phyloP scores from a whole-genome alignment of 345 rosid species.

The Syzygium aromaticum region DNA sequence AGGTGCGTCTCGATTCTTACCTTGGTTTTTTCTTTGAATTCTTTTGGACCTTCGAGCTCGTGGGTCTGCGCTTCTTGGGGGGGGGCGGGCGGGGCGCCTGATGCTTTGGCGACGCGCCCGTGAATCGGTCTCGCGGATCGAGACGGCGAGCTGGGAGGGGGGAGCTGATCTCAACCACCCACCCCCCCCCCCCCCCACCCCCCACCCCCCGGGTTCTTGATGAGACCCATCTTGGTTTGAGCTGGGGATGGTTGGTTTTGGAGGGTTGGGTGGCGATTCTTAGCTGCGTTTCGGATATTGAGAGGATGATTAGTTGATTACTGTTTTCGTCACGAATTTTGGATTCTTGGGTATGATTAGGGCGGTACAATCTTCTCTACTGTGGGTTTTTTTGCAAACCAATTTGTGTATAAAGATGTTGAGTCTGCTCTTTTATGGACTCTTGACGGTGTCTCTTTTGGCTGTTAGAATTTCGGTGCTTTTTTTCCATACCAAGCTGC shows the following conservation, averaged over 20 bases:
- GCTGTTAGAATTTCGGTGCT: not conserved
- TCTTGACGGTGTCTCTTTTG: not conserved
- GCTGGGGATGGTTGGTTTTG: not conserved
- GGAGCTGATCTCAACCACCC: not conserved
- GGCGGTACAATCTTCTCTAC: not conserved
- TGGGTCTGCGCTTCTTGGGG: not conserved
- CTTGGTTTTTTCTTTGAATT: not conserved
- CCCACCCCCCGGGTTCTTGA: not conserved
- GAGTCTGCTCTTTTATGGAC: not conserved
- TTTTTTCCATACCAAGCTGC: not conserved
- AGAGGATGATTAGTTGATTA: not conserved
- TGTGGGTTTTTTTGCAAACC: not conserved
- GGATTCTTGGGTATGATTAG: not conserved
- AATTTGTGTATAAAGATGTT: not conserved
- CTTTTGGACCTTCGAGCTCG: not conserved
- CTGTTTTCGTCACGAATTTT: not conserved
- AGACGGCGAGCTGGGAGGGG: not conserved
- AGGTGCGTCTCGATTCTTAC: not conserved
- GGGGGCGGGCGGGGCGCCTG: too few species aligned
- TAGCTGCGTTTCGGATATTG: not conserved
- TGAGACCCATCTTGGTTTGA: not conserved
- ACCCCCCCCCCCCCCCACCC: too few species aligned
- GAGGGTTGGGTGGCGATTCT: not conserved
- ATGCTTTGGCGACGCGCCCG: not conserved
- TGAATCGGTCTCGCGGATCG: not conserved